A percentile compares a stretch with the other conserved stretches of the same genome.
Conservation (phyloP, 176 grass and related monocot species). For the Carex scoparia region DNA sequence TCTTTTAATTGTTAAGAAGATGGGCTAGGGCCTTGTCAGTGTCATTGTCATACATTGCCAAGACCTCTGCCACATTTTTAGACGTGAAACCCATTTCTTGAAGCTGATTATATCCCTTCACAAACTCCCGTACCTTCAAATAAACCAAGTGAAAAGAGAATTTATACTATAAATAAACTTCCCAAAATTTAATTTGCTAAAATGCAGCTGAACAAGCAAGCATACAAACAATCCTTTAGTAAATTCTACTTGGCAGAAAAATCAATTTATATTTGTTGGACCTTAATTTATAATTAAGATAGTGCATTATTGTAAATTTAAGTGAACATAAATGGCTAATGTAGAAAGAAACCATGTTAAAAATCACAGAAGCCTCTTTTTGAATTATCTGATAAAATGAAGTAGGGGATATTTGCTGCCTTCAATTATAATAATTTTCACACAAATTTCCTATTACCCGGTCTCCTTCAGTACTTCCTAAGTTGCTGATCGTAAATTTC, state of each 20-base stretch:
- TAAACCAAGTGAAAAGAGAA: not conserved
- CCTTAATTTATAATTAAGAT: not conserved
- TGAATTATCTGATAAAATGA: not conserved
- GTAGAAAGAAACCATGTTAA: not conserved
- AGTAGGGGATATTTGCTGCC: not conserved
- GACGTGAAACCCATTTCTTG: slow-evolving; percentile 97
- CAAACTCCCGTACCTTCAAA: slow-evolving; percentile 90
- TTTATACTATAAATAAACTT: slow-evolving; percentile 4
- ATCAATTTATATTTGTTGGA: not conserved
- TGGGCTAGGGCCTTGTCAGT: slow-evolving; percentile 81
- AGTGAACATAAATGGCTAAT: not conserved
- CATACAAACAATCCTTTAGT: not conserved
- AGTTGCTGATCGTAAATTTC: too few species aligned
- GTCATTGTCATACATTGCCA: slow-evolving; percentile 92
- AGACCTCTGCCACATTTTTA: slow-evolving; percentile 62
- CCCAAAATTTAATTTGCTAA: not conserved
- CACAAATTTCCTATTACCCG: not conserved
- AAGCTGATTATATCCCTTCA: slow-evolving; percentile 85
- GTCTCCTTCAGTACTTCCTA: too few species aligned
- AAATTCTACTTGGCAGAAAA: not conserved
- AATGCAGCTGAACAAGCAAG: not conserved
- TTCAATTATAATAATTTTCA: too few species aligned
- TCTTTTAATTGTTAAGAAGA: slow-evolving; percentile 44
- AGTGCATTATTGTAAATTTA: not conserved
- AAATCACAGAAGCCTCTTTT: not conserved